phyloP scores from a whole-genome alignment of 495 filamentous ascomycete genomes.

The Aspergillus incahuasiensis region DNA sequence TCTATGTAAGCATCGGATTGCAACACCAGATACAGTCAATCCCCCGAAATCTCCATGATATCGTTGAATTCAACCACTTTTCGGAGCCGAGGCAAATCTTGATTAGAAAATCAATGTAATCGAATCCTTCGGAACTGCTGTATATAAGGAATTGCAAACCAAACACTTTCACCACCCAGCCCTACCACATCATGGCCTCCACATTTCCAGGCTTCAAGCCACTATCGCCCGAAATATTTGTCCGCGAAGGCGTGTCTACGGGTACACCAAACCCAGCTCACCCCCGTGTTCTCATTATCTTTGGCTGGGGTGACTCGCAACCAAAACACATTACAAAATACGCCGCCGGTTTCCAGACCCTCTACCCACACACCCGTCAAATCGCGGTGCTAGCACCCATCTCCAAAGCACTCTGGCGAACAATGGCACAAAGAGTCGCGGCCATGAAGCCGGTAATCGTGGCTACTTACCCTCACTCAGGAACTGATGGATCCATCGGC shows the following conservation, averaged over 20 bases:
- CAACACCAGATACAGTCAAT: too few species aligned
- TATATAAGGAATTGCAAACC: too few species aligned
- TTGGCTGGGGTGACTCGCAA: constrained; percentile 52
- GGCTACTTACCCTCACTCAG: constrained; percentile 38
- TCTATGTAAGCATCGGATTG: too few species aligned
- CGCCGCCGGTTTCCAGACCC: constrained; percentile 45
- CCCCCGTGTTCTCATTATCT: constrained; percentile 22
- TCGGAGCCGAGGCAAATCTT: too few species aligned
- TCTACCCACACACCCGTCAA: constrained; percentile 39
- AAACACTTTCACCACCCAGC: too few species aligned
- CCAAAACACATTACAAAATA: constrained; percentile 53
- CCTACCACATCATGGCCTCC: too few species aligned
- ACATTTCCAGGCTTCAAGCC: constrained; percentile 3
- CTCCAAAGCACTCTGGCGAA: constrained; percentile 42
- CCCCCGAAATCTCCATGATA: too few species aligned
- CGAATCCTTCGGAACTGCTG: too few species aligned
- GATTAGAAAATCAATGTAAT: too few species aligned
- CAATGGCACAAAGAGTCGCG: constrained; percentile 35
- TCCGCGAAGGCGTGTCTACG: background rate
- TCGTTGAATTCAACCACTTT: too few species aligned
- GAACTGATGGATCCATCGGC: too few species aligned
- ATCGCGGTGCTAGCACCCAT: constrained; percentile 40
- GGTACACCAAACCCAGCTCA: background rate
- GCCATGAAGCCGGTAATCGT: constrained; percentile 49
- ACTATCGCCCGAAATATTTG: background rate